A percentile compares a stretch with the other conserved stretches of the same genome.
phyloP scores from a whole-genome alignment of 768 basidiomycete genomes.

The Hericium rajendrae region DNA sequence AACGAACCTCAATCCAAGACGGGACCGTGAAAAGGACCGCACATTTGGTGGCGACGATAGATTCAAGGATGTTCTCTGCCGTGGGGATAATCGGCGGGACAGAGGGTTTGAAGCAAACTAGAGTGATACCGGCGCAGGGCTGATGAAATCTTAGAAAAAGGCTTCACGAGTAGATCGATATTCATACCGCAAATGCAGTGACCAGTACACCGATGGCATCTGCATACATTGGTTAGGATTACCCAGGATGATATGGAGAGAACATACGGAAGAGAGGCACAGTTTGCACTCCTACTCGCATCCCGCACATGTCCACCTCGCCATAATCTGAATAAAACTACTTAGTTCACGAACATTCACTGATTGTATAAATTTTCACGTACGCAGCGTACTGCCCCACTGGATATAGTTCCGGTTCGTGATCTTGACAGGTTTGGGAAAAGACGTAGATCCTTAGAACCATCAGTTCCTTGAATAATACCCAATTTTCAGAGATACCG shows the following conservation, averaged over 20 bases:
- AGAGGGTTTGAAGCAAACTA: slow-evolving; percentile 16
- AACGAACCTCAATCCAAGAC: slow-evolving; percentile 19
- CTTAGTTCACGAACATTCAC: neutral
- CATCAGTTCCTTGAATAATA: neutral
- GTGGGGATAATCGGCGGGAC: slow-evolving; percentile 16
- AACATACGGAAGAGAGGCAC: neutral
- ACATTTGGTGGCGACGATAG: slow-evolving; percentile 3
- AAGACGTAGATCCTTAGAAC: neutral
- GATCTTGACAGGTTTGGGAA: neutral
- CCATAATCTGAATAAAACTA: neutral
- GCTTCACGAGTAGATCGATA: neutral
- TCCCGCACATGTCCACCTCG: neutral
- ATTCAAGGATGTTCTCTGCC: slow-evolving; percentile 13
- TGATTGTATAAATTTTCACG: neutral
- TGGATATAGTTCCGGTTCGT: neutral
- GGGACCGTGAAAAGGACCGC: slow-evolving; percentile 16
- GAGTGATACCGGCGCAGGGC: slow-evolving; percentile 7
- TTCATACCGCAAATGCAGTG: neutral
- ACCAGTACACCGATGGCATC: slow-evolving; percentile 3
- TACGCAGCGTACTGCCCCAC: neutral
- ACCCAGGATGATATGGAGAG: neutral
- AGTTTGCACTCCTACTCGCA: neutral
- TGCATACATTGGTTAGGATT: slow-evolving; percentile 1
- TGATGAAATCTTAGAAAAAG: slow-evolving; percentile 1
- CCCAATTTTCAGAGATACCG: no score